Evolutionary conservation across 495 filamentous ascomycete species (phyloP).

Genomic region (Neurospora africana): DNA sequence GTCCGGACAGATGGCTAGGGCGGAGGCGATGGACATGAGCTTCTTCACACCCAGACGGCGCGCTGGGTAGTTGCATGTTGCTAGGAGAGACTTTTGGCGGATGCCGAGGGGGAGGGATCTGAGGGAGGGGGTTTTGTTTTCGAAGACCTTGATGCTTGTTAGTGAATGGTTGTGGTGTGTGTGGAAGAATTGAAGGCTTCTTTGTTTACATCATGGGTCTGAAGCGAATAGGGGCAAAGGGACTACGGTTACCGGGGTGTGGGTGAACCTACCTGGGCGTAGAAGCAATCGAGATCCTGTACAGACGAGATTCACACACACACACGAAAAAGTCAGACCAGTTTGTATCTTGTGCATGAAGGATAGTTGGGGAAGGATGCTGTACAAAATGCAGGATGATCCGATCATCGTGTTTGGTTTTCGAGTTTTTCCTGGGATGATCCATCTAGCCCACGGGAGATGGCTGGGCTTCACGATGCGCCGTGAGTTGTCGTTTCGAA

Average conservation of each 20-base stretch:
- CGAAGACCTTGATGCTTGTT: slow-evolving; percentile 36
- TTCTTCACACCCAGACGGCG: slow-evolving; percentile 67
- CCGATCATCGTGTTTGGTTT: slow-evolving; percentile 49
- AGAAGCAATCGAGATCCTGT: slow-evolving; percentile 90
- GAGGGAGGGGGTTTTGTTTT: slow-evolving; percentile 64
- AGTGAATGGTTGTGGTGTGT: background rate
- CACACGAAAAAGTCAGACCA: slow-evolving; percentile 3
- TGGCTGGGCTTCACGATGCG: background rate
- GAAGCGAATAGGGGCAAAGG: background rate
- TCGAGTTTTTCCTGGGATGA: slow-evolving; percentile 21
- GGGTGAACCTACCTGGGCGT: slow-evolving; percentile 55
- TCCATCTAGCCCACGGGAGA: background rate
- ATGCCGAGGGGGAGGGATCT: slow-evolving; percentile 57
- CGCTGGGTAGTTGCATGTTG: slow-evolving; percentile 92
- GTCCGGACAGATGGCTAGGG: slow-evolving; percentile 70
- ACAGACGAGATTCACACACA: background rate
- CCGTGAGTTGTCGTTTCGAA: background rate
- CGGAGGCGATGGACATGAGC: slow-evolving; percentile 72
- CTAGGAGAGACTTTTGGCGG: slow-evolving; percentile 74
- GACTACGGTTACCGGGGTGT: background rate
- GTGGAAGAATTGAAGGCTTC: background rate
- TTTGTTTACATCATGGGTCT: background rate
- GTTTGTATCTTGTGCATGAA: background rate
- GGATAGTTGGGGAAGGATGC: slow-evolving; percentile 11
- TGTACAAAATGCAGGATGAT: slow-evolving; percentile 74